Percentiles rank a stretch among this genome's conserved stretches.
phyloP scores from a whole-genome alignment of 306 rosid species.

The Coriaria nepalensis region DNA sequence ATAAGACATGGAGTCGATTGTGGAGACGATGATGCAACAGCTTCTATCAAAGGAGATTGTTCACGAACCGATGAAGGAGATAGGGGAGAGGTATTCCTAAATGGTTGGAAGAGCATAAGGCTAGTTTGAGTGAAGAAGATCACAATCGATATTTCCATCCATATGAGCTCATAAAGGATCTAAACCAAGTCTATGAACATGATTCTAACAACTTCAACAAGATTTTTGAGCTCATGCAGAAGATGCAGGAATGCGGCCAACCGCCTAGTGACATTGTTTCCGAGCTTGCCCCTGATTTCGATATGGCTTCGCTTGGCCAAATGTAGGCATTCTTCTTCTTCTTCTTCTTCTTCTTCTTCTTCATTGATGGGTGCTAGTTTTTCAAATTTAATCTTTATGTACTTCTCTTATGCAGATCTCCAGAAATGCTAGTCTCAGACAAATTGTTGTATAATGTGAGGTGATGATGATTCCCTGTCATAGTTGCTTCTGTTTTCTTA shows the following conservation, averaged over 20 bases:
- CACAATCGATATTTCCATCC: conserved; percentile 55
- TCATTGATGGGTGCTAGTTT: background rate
- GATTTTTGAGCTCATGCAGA: conserved; percentile 92
- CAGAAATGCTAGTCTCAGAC: conserved; percentile 64
- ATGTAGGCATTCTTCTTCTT: conserved; percentile 40
- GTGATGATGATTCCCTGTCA: background rate
- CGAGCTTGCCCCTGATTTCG: conserved; percentile 83
- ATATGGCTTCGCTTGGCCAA: conserved; percentile 65
- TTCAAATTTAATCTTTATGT: too few relatives aligned
- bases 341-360: background rate
- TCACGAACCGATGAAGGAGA: conserved; percentile 94
- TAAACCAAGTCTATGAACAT: conserved; percentile 63
- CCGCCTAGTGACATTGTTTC: conserved; percentile 78
- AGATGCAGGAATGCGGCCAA: conserved; percentile 98
- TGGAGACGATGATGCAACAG: conserved; percentile 96
- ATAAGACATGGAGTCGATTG: conserved; percentile 81
- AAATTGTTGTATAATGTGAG: conserved; percentile 79
- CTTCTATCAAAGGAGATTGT: conserved; percentile 93
- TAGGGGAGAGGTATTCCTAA: conserved; percentile 91
- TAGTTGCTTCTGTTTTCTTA: too few relatives aligned
- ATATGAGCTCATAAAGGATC: conserved; percentile 46
- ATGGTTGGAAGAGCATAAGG: conserved; percentile 82
- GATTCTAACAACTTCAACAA: conserved; percentile 61
- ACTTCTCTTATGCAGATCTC: conserved; percentile 48
- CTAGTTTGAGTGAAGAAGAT: conserved; percentile 67